phyloP scores from a whole-genome alignment of 345 rosid genomes.

The Carallia pectinifolia region DNA sequence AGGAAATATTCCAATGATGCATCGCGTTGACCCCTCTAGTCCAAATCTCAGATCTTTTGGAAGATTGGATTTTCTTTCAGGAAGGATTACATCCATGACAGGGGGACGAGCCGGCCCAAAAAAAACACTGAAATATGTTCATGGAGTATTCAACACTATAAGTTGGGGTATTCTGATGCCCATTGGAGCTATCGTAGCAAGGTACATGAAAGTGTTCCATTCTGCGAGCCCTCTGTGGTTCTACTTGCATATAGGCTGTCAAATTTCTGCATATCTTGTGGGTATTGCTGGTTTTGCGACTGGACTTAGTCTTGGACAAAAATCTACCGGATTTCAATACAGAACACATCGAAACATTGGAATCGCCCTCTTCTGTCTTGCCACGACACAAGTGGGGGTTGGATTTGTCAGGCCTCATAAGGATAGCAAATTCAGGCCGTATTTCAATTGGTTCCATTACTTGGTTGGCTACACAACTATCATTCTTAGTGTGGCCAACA shows the following conservation, averaged over 20 bases:
- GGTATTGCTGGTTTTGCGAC: conserved; percentile 31
- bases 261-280: conserved; percentile 22
- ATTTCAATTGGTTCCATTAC: conserved; percentile 35
- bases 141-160: conserved; percentile 33
- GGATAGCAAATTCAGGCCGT: conserved; percentile 30
- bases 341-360: conserved; percentile 29
- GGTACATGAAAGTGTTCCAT: conserved; percentile 32
- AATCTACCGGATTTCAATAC: conserved; percentile 1
- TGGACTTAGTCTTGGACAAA: conserved; percentile 21
- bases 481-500: conserved; percentile 28
- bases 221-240: conserved; percentile 36
- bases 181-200: conserved; percentile 29
- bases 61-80: background rate
- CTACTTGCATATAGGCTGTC: conserved; percentile 29
- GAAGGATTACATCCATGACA: background rate
- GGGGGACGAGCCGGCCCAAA: background rate
- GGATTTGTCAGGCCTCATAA: conserved; percentile 30
- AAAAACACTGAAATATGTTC: background rate
- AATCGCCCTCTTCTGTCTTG: conserved; percentile 22
- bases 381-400: conserved; percentile 18
- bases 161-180: conserved; percentile 40
- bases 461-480: conserved; percentile 28
- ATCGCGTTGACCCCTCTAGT: background rate
- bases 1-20: background rate
- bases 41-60: conserved; percentile 1